Base-by-base conservation (phyloP, 2,329 filamentous ascomycete species). In the Rutstroemia sp. region DNA sequence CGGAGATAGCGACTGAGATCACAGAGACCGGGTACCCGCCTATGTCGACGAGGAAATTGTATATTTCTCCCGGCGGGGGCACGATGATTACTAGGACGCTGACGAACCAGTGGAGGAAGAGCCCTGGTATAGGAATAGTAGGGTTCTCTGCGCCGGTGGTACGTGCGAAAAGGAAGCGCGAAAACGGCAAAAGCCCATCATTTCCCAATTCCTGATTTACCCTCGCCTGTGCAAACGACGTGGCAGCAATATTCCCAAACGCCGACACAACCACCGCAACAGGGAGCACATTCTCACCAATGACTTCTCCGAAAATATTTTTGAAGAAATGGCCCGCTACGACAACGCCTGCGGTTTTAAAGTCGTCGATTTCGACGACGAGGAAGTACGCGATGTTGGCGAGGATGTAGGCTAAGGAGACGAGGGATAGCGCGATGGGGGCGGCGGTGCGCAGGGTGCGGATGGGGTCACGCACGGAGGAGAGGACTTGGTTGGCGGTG, bases 41-140 rank as follows among this genome's bases (percentile, higher is more conserved):
- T 7, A 73, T 67, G 52, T 72, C 68, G 44, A 72, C 69, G 12
- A 72, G 65, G 64, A 73, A 72, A 61, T 70, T 70, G 63, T 71
- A 73, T 25, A 71, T 70, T 25, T 67, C 64, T 4, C 70, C 71
- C 2, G 77, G 76, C 5, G 78, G 78, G 2, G 73, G 76, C 2
- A 78, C 73, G 1, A 80, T 70, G 39, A 76, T 81, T 7, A 80
- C 76, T 27, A 85, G 68, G 14, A 77, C 76, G 1, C 82, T 84
- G 34, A 82, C 80, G 17, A 84, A 72, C 69, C 82, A 86, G 59
- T 86, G 80, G 49, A 87, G 76, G 17, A 76, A 73, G 17, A 81
- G 69, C 9, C 71, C 70, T n/a, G 69, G 64, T 2, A 60, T 57
- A 5, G 70, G 69, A 21, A n/a, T n/a, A n/a, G n/a, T n/a, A n/a